Percentiles rank a stretch among this genome's conserved stretches.
Evolutionary conservation across 208 protist species (phyloP).

Genomic region (Crithidia expoeki): DNA sequence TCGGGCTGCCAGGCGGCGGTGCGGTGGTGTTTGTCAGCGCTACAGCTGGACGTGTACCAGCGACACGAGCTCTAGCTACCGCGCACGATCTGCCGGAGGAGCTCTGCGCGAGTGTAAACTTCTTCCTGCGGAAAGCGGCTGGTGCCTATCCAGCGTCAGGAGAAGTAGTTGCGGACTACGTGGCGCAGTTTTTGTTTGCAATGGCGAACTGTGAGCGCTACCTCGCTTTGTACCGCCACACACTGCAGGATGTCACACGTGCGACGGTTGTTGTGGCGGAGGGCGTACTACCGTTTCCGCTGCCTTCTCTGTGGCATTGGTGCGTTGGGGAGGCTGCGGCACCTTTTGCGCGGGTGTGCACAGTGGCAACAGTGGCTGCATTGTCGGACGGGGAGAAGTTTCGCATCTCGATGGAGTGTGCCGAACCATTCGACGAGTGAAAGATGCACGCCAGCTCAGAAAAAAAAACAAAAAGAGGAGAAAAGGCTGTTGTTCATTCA

Average conservation of each 20-base stretch:
- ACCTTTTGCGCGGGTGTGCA: constrained; percentile 6
- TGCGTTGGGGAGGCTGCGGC: constrained; percentile 17
- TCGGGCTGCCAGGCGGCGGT: constrained; percentile 3
- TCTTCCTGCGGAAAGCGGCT: not conserved
- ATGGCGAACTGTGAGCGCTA: constrained; percentile 68
- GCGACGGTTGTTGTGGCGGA: constrained; percentile 30
- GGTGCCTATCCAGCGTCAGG: too few relatives aligned
- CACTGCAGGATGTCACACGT: constrained; percentile 24
- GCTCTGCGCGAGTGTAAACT: not conserved
- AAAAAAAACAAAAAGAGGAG: too few relatives aligned
- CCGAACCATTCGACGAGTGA: not conserved
- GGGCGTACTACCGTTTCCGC: constrained; percentile 20
- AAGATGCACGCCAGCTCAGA: too few relatives aligned
- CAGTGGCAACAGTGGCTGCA: constrained; percentile 5
- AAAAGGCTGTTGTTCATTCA: too few relatives aligned
- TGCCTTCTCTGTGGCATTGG: constrained; percentile 52
- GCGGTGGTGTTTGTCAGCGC: constrained; percentile 36
- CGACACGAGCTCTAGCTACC: constrained; percentile 38
- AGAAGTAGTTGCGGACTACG: not conserved
- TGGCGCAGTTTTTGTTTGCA: constrained; percentile 53
- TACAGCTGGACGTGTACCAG: constrained; percentile 45
- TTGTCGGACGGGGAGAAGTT: constrained; percentile 15
- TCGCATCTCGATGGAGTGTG: constrained; percentile 21
- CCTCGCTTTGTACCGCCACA: constrained; percentile 29
- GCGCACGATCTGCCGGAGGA: constrained; percentile 29